phyloP scores from a whole-genome alignment of 2,329 filamentous ascomycete species.

The Westerdykella aurantiaca region DNA sequence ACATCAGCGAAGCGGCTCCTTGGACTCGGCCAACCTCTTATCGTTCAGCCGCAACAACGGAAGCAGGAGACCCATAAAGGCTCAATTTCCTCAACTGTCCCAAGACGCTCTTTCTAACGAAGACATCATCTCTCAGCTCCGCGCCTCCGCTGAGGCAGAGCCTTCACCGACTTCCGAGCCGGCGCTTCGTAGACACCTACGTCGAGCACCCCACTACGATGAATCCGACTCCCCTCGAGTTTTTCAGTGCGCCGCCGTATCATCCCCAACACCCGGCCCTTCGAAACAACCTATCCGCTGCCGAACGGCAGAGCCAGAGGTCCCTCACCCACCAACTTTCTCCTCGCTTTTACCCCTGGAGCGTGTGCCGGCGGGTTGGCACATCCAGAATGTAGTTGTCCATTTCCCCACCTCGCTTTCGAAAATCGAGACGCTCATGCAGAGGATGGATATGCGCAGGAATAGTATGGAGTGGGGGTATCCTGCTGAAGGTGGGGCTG shows the following conservation, averaged over 20 bases:
- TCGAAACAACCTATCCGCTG: not conserved
- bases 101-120: not conserved
- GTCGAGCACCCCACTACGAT: too few relatives aligned
- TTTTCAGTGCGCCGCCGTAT: not conserved
- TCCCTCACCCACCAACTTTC: slow-evolving; percentile 18
- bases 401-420: not conserved
- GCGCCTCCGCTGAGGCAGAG: slow-evolving; percentile 5
- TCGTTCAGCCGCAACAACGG: slow-evolving; percentile 11
- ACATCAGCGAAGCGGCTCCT: not conserved
- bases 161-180: not conserved
- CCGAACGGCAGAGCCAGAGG: too few relatives aligned
- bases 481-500: slow-evolving; percentile 5
- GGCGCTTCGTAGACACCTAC: too few relatives aligned
- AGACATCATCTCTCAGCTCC: slow-evolving; percentile 6
- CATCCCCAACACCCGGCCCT: slow-evolving; percentile 8
- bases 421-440: slow-evolving; percentile 7
- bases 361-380: slow-evolving; percentile 22
- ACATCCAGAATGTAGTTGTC: slow-evolving; percentile 20
- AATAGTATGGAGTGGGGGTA: slow-evolving; percentile 19
- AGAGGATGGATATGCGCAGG: slow-evolving; percentile 15
- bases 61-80: too few relatives aligned
- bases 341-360: slow-evolving; percentile 39
- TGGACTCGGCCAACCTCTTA: not conserved
- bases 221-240: too few relatives aligned
- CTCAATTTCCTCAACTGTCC: not conserved